phyloP scores from a whole-genome alignment of 2,329 filamentous ascomycete species.

The Conoideocrella luteorostrata region DNA sequence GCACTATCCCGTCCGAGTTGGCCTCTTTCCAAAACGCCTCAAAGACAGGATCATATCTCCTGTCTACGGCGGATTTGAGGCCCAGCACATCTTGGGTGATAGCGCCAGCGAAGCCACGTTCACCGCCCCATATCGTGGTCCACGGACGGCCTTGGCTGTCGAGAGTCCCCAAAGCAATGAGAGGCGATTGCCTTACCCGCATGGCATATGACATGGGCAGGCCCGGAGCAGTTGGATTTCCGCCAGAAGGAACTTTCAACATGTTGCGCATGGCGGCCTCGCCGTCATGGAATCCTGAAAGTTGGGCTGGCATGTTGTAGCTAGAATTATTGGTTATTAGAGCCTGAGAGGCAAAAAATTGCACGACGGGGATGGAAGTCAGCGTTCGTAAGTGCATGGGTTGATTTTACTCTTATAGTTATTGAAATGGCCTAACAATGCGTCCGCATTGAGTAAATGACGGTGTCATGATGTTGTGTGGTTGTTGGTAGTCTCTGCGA shows the following conservation, averaged over 20 bases:
- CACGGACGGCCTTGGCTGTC: slow-evolving; percentile 62
- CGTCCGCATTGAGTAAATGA: no score
- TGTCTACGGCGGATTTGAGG: slow-evolving; percentile 55
- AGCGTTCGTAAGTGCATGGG: neutral
- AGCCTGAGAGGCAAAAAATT: neutral
- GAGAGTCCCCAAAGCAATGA: slow-evolving; percentile 68
- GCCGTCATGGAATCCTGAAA: slow-evolving; percentile 55
- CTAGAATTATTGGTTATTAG: no score
- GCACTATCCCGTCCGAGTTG: slow-evolving; percentile 34
- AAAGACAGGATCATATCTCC: slow-evolving; percentile 62
- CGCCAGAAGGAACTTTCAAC: slow-evolving; percentile 47
- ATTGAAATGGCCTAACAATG: no score
- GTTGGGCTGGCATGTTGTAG: no score
- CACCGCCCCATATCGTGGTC: slow-evolving; percentile 74
- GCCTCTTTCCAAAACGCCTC: slow-evolving; percentile 50
- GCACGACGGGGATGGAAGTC: neutral
- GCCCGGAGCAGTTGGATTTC: slow-evolving; percentile 62
- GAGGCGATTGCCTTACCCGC: slow-evolving; percentile 55
- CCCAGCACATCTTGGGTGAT: slow-evolving; percentile 59
- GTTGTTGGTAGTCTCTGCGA: no score
- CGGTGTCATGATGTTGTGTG: no score
- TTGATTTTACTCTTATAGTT: no score
- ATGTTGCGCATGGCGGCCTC: slow-evolving; percentile 59
- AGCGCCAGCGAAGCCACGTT: slow-evolving; percentile 58
- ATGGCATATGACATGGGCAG: slow-evolving; percentile 55